A percentile compares a stretch with the other conserved stretches of the same genome.
Conservation (phyloP, 2,329 filamentous ascomycete species). For the Ophiostoma piceae region DNA sequence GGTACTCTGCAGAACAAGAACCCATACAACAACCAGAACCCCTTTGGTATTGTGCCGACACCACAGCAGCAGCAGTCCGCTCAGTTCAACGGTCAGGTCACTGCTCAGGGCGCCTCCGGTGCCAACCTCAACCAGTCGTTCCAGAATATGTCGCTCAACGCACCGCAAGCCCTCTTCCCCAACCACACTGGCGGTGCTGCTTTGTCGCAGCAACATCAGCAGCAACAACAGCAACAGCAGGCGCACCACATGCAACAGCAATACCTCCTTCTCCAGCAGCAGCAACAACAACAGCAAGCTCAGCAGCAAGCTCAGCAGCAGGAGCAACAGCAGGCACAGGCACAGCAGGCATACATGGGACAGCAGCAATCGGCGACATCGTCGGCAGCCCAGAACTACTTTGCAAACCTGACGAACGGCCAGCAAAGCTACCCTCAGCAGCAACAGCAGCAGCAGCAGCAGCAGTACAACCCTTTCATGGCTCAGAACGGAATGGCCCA, state of each 20-base stretch:
- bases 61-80: slow-evolving; percentile 15
- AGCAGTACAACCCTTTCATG: slow-evolving; percentile 31
- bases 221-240: slow-evolving; percentile 31
- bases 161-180: slow-evolving; percentile 59
- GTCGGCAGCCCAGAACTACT: slow-evolving; percentile 23
- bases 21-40: slow-evolving; percentile 54
- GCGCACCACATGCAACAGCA: slow-evolving; percentile 19
- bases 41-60: slow-evolving; percentile 54
- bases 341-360: slow-evolving; percentile 21
- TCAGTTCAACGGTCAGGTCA: not conserved
- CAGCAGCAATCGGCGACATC: slow-evolving; percentile 11
- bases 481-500: slow-evolving; percentile 1
- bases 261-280: slow-evolving; percentile 32
- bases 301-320: not conserved
- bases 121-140: slow-evolving; percentile 60
- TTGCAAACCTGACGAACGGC: slow-evolving; percentile 9
- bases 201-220: slow-evolving; percentile 27
- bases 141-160: slow-evolving; percentile 65
- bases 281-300: slow-evolving; percentile 39
- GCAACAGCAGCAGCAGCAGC: slow-evolving; percentile 34
- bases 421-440: slow-evolving; percentile 28
- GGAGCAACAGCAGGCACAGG: slow-evolving; percentile 15
- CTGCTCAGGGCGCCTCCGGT: slow-evolving; percentile 28
- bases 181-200: slow-evolving; percentile 61
- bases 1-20: slow-evolving; percentile 56